Evolutionary conservation across 2,329 filamentous ascomycete genomes (phyloP).

Genomic region (Cercospora canescens): DNA sequence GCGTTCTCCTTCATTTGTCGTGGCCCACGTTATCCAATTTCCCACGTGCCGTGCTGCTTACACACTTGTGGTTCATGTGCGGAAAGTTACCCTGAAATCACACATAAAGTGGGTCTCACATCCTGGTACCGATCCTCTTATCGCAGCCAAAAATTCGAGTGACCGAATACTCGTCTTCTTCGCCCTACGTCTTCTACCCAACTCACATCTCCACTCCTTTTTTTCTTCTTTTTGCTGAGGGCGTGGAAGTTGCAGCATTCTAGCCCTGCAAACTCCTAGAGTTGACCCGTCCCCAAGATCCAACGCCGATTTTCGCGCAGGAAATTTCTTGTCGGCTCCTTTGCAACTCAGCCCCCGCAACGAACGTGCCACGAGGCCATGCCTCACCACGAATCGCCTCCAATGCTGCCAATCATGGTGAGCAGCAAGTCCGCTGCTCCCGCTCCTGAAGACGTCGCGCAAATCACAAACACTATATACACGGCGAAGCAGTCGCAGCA

Average conservation of each 20-base stretch:
- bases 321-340: background rate
- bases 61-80: background rate
- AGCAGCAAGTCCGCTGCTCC: slow-evolving; percentile 47
- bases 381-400: slow-evolving; percentile 54
- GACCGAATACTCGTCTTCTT: background rate
- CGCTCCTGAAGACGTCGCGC: slow-evolving; percentile 47
- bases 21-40: background rate
- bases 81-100: background rate
- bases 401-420: slow-evolving; percentile 50
- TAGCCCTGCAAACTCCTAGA: background rate
- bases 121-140: slow-evolving; percentile 2
- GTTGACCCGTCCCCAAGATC: background rate
- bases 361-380: slow-evolving; percentile 31
- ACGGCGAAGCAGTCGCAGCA: slow-evolving; percentile 55
- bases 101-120: background rate
- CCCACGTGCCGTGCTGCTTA: background rate
- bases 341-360: background rate
- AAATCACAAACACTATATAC: slow-evolving; percentile 47
- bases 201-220: slow-evolving; percentile 4
- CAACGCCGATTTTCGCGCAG: background rate
- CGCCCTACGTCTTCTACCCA: background rate
- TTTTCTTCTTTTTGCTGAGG: background rate
- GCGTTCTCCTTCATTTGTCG: background rate
- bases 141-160: background rate
- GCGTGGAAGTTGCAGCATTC: background rate